Percentiles rank a stretch among this genome's conserved stretches.
Evolutionary conservation across 2,329 filamentous ascomycete genomes (phyloP).

Genomic region (Xylaria digitata): DNA sequence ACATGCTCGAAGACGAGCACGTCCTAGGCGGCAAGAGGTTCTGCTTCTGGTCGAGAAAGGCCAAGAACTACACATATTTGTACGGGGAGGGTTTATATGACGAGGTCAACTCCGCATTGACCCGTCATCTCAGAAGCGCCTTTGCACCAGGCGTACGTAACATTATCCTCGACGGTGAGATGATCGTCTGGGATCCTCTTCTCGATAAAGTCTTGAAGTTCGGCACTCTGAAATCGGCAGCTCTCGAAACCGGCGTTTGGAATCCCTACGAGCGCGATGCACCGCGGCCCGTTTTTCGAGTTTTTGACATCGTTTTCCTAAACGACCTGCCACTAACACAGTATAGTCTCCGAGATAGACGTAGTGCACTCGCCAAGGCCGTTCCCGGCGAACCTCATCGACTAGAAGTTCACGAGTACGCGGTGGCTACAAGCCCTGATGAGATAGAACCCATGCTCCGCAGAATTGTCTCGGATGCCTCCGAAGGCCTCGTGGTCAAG

Average conservation of each 20-base stretch:
- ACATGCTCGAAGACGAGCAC: slow-evolving; percentile 80
- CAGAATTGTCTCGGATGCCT: slow-evolving; percentile 85
- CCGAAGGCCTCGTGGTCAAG: slow-evolving; percentile 92
- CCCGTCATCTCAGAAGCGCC: slow-evolving; percentile 79
- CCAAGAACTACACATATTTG: slow-evolving; percentile 94
- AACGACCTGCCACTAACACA: slow-evolving; percentile 83
- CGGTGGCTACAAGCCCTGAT: slow-evolving; percentile 71
- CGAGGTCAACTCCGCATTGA: slow-evolving; percentile 81
- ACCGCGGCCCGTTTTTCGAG: slow-evolving; percentile 80
- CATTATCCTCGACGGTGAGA: slow-evolving; percentile 94
- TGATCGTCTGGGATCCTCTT: slow-evolving; percentile 97
- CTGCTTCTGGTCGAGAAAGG: slow-evolving; percentile 93
- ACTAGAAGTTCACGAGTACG: slow-evolving; percentile 83
- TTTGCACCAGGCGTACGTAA: slow-evolving; percentile 84
- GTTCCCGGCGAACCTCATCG: slow-evolving; percentile 77
- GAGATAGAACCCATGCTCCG: slow-evolving; percentile 84
- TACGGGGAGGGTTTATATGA: slow-evolving; percentile 85
- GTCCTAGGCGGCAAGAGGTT: slow-evolving; percentile 79
- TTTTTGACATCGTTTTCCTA: slow-evolving; percentile 92
- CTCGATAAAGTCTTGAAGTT: slow-evolving; percentile 88
- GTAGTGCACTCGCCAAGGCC: slow-evolving; percentile 77
- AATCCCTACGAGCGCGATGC: slow-evolving; percentile 74
- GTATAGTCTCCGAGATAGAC: slow-evolving; percentile 85
- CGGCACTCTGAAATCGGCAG: slow-evolving; percentile 92
- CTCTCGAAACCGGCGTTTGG: slow-evolving; percentile 81